A percentile compares a stretch with the other conserved stretches of the same genome.
Conservation (phyloP, 2,329 filamentous ascomycete species). For the Fusarium sambucinum region DNA sequence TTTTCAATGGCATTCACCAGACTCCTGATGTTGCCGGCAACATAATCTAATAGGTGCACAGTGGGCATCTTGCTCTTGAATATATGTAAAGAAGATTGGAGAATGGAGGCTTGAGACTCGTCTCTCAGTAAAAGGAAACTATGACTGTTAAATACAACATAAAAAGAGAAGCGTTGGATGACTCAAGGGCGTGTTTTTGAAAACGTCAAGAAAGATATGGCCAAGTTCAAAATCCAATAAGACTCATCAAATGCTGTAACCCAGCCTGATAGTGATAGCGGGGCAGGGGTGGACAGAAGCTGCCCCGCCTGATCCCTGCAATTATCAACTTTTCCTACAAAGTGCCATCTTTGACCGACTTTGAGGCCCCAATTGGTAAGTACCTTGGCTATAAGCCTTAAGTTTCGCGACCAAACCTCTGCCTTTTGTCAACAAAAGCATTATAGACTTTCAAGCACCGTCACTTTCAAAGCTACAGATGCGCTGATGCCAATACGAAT, state of each 20-base stretch:
- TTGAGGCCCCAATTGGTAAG: slow-evolving; percentile 32
- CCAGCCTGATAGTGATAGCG: slow-evolving; percentile 41
- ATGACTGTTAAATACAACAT: not conserved
- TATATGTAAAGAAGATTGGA: slow-evolving; percentile 14
- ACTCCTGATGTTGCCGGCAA: slow-evolving; percentile 95
- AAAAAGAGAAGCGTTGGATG: slow-evolving; percentile 10
- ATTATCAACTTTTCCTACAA: slow-evolving; percentile 26
- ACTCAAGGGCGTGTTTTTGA: slow-evolving; percentile 38
- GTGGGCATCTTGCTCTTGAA: slow-evolving; percentile 71
- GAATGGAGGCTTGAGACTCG: slow-evolving; percentile 9
- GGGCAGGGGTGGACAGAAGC: slow-evolving; percentile 36
- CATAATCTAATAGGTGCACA: slow-evolving; percentile 86
- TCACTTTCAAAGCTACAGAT: not conserved
- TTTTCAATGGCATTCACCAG: slow-evolving; percentile 98
- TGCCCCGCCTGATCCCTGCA: slow-evolving; percentile 50
- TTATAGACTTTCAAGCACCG: not conserved
- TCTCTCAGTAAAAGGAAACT: not conserved
- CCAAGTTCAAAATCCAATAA: slow-evolving; percentile 33
- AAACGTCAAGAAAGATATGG: slow-evolving; percentile 24
- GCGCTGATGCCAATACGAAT: not conserved
- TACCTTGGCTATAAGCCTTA: slow-evolving; percentile 18
- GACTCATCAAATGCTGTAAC: slow-evolving; percentile 32
- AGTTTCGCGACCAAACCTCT: slow-evolving; percentile 12
- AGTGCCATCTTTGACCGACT: slow-evolving; percentile 49
- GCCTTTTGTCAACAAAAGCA: slow-evolving; percentile 16